Conservation (phyloP, 2,329 filamentous ascomycete genomes). For the Pseudopyricularia cyperi region DNA sequence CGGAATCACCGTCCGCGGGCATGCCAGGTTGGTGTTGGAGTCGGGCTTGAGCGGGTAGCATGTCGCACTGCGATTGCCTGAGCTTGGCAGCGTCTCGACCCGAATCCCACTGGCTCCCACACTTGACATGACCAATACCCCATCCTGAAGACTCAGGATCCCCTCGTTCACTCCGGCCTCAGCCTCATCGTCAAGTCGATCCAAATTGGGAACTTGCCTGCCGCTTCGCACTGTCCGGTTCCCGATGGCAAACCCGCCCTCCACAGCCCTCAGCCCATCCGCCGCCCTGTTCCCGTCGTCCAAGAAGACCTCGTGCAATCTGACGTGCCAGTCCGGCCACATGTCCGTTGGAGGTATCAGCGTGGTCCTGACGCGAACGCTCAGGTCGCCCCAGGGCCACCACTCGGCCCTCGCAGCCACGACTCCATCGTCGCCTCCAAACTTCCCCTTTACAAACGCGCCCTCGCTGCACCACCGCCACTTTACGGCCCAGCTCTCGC, state of each 20-base stretch:
- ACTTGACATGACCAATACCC: neutral
- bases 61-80: neutral
- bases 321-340: slow-evolving; percentile 24
- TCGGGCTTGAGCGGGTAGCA: slow-evolving; percentile 11
- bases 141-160: neutral
- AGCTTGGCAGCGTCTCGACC: neutral
- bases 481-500: slow-evolving; percentile 8
- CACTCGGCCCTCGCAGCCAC: slow-evolving; percentile 4
- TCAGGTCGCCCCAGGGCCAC: slow-evolving; percentile 8
- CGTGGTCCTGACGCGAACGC: slow-evolving; percentile 19
- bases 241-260: slow-evolving; percentile 14
- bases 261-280: slow-evolving; percentile 4
- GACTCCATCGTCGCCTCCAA: neutral
- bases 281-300: slow-evolving; percentile 1
- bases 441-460: neutral
- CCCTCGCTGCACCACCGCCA: slow-evolving; percentile 4
- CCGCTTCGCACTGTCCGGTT: slow-evolving; percentile 1
- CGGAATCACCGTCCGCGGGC: slow-evolving; percentile 14
- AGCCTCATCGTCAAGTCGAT: neutral
- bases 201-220: neutral
- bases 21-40: slow-evolving; percentile 17
- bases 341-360: slow-evolving; percentile 18
- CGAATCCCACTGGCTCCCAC: neutral
- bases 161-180: neutral
- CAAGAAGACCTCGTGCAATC: slow-evolving; percentile 17